Conservation (phyloP, 2,329 filamentous ascomycete genomes). For the Pseudogymnoascus sp. region DNA sequence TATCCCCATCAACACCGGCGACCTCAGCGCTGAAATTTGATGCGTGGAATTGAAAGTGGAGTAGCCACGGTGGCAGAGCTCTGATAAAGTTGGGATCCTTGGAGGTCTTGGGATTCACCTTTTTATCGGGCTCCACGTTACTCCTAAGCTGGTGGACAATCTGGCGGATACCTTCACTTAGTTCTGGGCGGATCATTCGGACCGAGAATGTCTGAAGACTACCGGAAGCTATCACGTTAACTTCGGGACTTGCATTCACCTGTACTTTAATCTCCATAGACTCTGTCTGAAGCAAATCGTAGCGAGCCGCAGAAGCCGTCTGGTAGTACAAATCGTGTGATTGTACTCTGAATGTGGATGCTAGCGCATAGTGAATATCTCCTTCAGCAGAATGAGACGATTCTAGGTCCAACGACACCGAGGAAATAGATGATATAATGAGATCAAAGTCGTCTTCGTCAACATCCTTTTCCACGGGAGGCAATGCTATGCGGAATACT, state of each 20-base stretch:
- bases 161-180: constrained; percentile 83
- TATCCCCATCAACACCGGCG: constrained; percentile 75
- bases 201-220: constrained; percentile 80
- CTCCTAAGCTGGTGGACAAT: constrained; percentile 77
- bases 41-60: constrained; percentile 76
- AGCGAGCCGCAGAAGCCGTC: constrained; percentile 70
- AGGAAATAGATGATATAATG: constrained; percentile 90
- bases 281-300: constrained; percentile 82
- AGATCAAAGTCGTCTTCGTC: constrained; percentile 82
- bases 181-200: constrained; percentile 84
- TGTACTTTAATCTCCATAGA: constrained; percentile 80
- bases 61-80: constrained; percentile 72
- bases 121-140: constrained; percentile 57
- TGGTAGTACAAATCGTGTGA: constrained; percentile 93
- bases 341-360: constrained; percentile 72
- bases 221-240: constrained; percentile 71
- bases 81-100: constrained; percentile 63
- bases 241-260: constrained; percentile 74
- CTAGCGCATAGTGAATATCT: constrained; percentile 78
- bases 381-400: constrained; percentile 86
- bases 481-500: constrained; percentile 80
- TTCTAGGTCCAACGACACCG: constrained; percentile 84
- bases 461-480: constrained; percentile 58
- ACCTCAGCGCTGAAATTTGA: constrained; percentile 86
- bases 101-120: constrained; percentile 38